phyloP scores from a whole-genome alignment of 768 basidiomycete genomes.

The Auriscalpium orientale region DNA sequence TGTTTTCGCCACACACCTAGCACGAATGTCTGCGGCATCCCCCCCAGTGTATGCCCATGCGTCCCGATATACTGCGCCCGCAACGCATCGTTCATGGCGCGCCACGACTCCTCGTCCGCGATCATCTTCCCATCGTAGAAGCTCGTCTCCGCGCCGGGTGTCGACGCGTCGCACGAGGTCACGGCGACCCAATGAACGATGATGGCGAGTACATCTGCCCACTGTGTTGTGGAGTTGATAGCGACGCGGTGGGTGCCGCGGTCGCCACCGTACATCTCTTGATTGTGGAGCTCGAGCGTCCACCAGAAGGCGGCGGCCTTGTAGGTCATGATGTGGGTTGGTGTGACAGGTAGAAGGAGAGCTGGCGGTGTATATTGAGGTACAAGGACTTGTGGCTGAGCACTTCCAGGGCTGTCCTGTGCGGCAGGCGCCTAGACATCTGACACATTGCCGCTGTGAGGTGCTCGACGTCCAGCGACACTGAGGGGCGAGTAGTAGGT shows the following conservation, averaged over 20 bases:
- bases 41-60: background rate
- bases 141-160: background rate
- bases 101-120: background rate
- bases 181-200: background rate
- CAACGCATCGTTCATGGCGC: background rate
- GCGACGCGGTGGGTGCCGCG: background rate
- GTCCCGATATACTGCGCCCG: background rate
- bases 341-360: too few relatives aligned
- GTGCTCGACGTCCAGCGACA: background rate
- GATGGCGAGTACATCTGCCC: background rate
- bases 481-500: background rate
- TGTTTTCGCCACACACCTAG: too few relatives aligned
- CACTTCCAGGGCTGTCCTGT: too few relatives aligned
- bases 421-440: too few relatives aligned
- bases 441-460: too few relatives aligned
- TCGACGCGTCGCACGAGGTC: background rate
- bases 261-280: background rate
- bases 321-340: too few relatives aligned
- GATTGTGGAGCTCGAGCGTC: background rate
- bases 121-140: background rate
- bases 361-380: too few relatives aligned
- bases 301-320: too few relatives aligned
- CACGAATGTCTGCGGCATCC: background rate
- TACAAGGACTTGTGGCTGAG: too few relatives aligned
- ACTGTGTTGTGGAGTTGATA: background rate